Evolutionary conservation across 2,329 filamentous ascomycete species (phyloP).

Genomic region (Fusarium temperatum): DNA sequence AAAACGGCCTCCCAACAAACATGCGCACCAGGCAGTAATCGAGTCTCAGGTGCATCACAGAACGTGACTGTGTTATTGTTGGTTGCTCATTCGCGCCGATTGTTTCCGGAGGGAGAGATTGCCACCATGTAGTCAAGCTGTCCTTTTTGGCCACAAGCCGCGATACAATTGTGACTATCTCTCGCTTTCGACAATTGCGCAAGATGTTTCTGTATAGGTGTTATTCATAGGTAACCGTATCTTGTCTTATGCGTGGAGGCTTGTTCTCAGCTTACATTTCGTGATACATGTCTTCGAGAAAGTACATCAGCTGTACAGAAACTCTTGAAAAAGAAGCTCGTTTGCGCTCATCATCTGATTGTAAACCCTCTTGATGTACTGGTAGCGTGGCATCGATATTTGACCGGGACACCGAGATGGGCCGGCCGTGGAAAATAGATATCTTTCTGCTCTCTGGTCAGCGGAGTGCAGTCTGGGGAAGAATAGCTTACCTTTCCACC

Average conservation of each 20-base stretch:
- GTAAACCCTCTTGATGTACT: background rate
- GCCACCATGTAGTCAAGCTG: background rate
- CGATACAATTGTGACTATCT: background rate
- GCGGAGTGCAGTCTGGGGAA: background rate
- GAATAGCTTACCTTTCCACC: background rate
- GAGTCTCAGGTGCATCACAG: background rate
- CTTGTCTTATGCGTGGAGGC: background rate
- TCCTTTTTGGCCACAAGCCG: background rate
- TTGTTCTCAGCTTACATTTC: background rate
- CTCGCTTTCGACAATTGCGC: background rate
- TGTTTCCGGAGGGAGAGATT: background rate
- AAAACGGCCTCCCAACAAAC: background rate
- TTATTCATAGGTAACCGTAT: background rate
- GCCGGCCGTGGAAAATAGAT: conserved; percentile 1
- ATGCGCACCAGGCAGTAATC: background rate
- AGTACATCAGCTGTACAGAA: background rate
- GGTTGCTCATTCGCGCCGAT: background rate
- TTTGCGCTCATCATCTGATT: background rate
- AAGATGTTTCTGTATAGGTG: background rate
- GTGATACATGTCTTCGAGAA: conserved; percentile 2
- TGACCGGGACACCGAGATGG: background rate
- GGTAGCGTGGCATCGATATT: conserved; percentile 3
- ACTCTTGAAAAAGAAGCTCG: background rate
- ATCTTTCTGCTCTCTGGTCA: background rate
- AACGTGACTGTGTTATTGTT: background rate